Base-by-base conservation (phyloP, 2,329 filamentous ascomycete genomes). In the Septoria linicola region DNA sequence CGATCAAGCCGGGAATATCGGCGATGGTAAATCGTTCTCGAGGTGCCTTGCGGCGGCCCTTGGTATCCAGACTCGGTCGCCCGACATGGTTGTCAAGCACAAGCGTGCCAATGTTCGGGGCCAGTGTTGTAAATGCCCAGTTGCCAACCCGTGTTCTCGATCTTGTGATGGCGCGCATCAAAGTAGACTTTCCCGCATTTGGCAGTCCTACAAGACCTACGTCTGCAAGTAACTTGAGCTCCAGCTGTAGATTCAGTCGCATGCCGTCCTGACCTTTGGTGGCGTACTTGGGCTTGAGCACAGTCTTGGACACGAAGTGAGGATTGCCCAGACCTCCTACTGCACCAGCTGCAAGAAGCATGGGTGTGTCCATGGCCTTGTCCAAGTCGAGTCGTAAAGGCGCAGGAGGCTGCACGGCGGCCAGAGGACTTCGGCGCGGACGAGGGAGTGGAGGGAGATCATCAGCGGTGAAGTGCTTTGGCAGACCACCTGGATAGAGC, bases 91-190 rank as follows among this genome's bases (percentile, higher is more conserved):
- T 82, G 69, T 99, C 93, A 8, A 99, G 80, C 11, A 97, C 86
- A 5, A 99, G 89, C 0, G 93, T 99, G 43, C 93, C 93, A 48
- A 99, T 95, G 61, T 95, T 96, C 2, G 93, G 93, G 61, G 91
- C 86, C 7, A 99, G 77, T 0, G 93, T 99, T 2, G 93, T 99
- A 69, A 99, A 99, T 8, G 90, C 92, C 93, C 93, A 99, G 68
- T 88, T 85, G 34, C 93, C 93, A 3, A 99, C 84, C 32, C 93
- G 82, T 1, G 93, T 89, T 53, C 90, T 85, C 67, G 88, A 95
- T 68, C 91, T 91, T 63, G 85, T 95, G 62, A 99, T 75, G 2
- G 91, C 85, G 14, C 93, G 84, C 13, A 97, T 79, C 1, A 99
- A 78, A 0, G 93, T 97, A 67, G 88, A 95, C 72, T 99, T 99